Evolutionary conservation across 2,329 filamentous ascomycete species (phyloP).

Genomic region (Aspergillus eucalypticola): DNA sequence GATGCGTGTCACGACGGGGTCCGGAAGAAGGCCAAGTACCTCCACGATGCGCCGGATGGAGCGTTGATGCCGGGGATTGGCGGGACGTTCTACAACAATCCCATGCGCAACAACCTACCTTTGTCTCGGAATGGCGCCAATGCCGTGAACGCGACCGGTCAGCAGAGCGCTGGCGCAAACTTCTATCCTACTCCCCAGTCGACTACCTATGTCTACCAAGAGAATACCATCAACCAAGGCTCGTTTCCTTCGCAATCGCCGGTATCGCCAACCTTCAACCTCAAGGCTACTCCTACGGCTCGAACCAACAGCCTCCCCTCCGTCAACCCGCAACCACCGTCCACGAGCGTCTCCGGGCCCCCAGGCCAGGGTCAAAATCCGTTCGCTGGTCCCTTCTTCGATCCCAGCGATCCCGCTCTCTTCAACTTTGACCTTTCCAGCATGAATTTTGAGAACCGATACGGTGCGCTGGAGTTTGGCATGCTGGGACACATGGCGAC

Average conservation of each 20-base stretch:
- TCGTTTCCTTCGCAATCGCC: slow-evolving; percentile 69
- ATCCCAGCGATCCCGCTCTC: slow-evolving; percentile 85
- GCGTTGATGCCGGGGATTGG: slow-evolving; percentile 83
- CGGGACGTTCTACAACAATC: slow-evolving; percentile 58
- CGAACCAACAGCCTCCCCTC: slow-evolving; percentile 38
- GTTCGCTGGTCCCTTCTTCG: slow-evolving; percentile 68
- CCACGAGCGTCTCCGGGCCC: slow-evolving; percentile 52
- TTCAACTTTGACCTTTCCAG: slow-evolving; percentile 97
- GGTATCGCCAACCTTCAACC: slow-evolving; percentile 69
- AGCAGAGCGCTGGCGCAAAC: slow-evolving; percentile 29
- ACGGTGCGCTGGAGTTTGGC: slow-evolving; percentile 91
- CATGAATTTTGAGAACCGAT: slow-evolving; percentile 93
- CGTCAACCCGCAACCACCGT: slow-evolving; percentile 52
- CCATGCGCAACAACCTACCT: slow-evolving; percentile 34
- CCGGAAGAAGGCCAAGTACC: slow-evolving; percentile 97
- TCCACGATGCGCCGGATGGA: slow-evolving; percentile 91
- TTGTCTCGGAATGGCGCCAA: slow-evolving; percentile 35
- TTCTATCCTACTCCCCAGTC: slow-evolving; percentile 40
- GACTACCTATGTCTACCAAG: slow-evolving; percentile 50
- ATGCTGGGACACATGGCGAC: slow-evolving; percentile 96
- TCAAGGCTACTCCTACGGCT: slow-evolving; percentile 46
- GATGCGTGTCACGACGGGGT: slow-evolving; percentile 94
- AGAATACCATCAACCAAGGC: slow-evolving; percentile 45
- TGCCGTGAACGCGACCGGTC: slow-evolving; percentile 27
- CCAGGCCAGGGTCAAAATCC: slow-evolving; percentile 40